Evolutionary conservation across 2,329 filamentous ascomycete genomes (phyloP).

Genomic region (Tetracladium maxilliforme): DNA sequence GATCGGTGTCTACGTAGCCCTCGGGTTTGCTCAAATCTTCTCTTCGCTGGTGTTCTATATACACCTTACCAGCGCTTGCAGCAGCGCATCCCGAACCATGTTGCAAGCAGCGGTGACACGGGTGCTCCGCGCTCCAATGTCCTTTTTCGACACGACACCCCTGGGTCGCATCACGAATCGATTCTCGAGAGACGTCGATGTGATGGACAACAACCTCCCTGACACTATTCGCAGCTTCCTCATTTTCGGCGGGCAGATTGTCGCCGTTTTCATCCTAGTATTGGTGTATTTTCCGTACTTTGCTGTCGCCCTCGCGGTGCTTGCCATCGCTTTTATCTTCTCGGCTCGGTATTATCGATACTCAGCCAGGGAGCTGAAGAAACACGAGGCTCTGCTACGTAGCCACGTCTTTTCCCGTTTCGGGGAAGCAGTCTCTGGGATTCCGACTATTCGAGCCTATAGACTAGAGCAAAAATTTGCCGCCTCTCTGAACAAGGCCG

Average conservation of each 20-base stretch:
- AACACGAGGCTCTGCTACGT: conserved; percentile 51
- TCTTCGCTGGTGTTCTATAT: conserved; percentile 48
- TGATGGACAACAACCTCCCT: conserved; percentile 53
- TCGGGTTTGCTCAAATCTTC: conserved; percentile 37
- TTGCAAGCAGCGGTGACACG: conserved; percentile 44
- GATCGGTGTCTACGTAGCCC: conserved; percentile 46
- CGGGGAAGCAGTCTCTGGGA: conserved; percentile 46
- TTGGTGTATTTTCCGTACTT: conserved; percentile 59
- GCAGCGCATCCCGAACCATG: conserved; percentile 47
- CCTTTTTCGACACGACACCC: conserved; percentile 59
- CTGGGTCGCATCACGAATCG: conserved; percentile 60
- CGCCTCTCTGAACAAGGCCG: conserved; percentile 32
- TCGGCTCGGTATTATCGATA: conserved; percentile 50
- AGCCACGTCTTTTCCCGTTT: conserved; percentile 51
- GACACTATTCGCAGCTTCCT: conserved; percentile 51
- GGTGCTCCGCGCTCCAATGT: conserved; percentile 48
- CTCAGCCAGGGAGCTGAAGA: conserved; percentile 53
- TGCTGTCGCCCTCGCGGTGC: conserved; percentile 43
- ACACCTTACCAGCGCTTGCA: conserved; percentile 42
- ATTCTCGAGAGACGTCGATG: conserved; percentile 64
- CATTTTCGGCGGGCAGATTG: conserved; percentile 48
- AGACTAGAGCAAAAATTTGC: conserved; percentile 43
- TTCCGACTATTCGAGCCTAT: conserved; percentile 50
- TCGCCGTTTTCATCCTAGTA: too few species aligned
- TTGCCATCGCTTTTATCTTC: conserved; percentile 44